Percentiles rank a stretch among this genome's conserved stretches.
Conservation (phyloP, 345 rosid species). For the Salix purpurea region DNA sequence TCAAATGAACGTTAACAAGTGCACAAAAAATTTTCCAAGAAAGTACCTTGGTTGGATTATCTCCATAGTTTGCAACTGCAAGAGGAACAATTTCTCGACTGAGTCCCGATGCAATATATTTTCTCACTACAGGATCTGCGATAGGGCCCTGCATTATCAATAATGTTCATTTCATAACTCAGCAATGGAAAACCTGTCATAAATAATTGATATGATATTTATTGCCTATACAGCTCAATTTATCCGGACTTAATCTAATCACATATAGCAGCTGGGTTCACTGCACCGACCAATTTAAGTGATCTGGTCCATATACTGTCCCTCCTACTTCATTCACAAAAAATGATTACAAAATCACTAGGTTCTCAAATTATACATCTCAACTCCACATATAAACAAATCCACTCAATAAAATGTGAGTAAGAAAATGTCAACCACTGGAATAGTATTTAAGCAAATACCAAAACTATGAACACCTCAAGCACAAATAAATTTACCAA, state of each 20-base stretch:
- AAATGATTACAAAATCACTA: not conserved
- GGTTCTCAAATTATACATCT: not conserved
- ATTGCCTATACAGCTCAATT: not conserved
- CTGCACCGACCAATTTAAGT: not conserved
- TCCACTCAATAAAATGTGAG: not conserved
- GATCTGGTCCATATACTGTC: not conserved
- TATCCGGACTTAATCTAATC: not conserved
- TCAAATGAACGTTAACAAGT: not conserved
- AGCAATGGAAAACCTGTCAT: not conserved
- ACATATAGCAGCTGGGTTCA: not conserved
- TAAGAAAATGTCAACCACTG: not conserved
- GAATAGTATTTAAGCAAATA: not conserved
- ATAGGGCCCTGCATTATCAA: constrained; percentile 45
- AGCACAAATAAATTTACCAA: not conserved
- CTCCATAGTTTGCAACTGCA: constrained; percentile 84
- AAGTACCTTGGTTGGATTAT: constrained; percentile 71
- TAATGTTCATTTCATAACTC: not conserved
- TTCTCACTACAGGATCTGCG: constrained; percentile 60
- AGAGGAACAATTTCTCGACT: constrained; percentile 61
- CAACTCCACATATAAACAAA: not conserved
- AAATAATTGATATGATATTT: not conserved
- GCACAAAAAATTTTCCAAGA: not conserved
- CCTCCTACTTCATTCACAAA: not conserved
- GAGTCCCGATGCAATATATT: constrained; percentile 60
- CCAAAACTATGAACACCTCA: not conserved